Evolutionary conservation across 257 asterid species (phyloP), one percentile per base, ranked within the genome.

Genomic region (Euphrasia confusa): DNA sequence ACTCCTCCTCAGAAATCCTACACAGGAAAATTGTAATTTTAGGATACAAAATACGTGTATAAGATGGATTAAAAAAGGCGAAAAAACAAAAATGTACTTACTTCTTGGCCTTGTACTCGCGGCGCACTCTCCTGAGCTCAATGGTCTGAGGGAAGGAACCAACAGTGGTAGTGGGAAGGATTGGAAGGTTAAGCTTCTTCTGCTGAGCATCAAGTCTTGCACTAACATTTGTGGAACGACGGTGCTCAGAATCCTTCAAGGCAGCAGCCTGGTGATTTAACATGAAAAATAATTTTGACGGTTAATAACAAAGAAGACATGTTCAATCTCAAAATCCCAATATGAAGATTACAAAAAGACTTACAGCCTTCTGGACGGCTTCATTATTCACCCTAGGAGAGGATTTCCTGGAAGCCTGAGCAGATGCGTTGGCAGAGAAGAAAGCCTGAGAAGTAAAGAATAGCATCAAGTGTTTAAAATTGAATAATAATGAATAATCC

Each of bases 111-210:
- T 88, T 91, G 85, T 80, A 91, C 78, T 91, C 98, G 69, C 98
- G 96, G 13, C 98, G 98, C 61, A 91, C 95, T 81, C 95, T 84
- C 62, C 98, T 85, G 54, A 90, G 90, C 61, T 90, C 98, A 12
- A 84, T 75, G 52, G 98, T 90, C 78, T 90, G 98, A 10, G 98
- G 96, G 87, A 91, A 91, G 62, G 97, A 88, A 42, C 99, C 99
- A 79, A 92, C 89, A 57, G 99, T 92, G 67, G 99, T 92, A 72
- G 99, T 89, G 2, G 97, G 99, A 64, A 92, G 97, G 74, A 92
- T 60, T 30, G 99, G 99, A 72, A 92, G 96, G 83, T 89, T 92
- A 30, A 92, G 97, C 74, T 92, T 84, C 93, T 89, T 86, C 70
- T 89, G 99, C 67, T 92, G 99, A 68, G 97, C 94, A 75, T 84